Conservation (phyloP, 2,329 filamentous ascomycete genomes). For the Verticillium klebahnii region DNA sequence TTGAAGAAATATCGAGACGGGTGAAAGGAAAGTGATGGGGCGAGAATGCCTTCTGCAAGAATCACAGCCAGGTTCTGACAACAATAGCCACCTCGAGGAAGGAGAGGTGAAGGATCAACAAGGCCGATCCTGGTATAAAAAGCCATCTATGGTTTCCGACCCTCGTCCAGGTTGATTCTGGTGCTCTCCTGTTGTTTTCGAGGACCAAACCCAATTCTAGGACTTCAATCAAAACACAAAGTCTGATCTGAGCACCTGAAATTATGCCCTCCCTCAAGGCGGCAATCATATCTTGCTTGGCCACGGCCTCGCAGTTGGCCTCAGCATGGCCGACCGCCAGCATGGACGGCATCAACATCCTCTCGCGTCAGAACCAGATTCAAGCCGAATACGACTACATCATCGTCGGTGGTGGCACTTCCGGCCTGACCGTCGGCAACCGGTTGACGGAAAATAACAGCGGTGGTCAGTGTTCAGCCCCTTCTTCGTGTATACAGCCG, state of each 20-base stretch:
- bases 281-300: not conserved
- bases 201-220: not conserved
- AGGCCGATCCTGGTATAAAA: too few species aligned
- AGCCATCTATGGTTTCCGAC: too few species aligned
- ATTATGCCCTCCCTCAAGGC: conserved; percentile 7
- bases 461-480: not conserved
- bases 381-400: conserved; percentile 22
- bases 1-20: not conserved
- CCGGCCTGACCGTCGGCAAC: conserved; percentile 34
- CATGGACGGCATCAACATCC: conserved; percentile 7
- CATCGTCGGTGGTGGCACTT: conserved; percentile 37
- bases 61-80: too few species aligned
- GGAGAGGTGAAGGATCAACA: too few species aligned
- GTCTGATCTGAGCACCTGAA: not conserved
- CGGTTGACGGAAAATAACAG: conserved; percentile 27
- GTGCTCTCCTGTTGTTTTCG: too few species aligned
- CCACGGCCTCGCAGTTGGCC: not conserved
- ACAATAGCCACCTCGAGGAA: too few species aligned
- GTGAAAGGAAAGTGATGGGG: not conserved
- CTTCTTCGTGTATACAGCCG: not conserved
- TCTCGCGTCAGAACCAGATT: conserved; percentile 7
- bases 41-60: too few species aligned
- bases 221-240: too few species aligned
- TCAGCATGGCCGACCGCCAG: conserved; percentile 7
- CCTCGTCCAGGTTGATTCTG: too few species aligned